These are phyloP conservation scores for Malus fusca DNA, from an alignment of 306 rosid species.

Conservation along the genomic window DNA sequence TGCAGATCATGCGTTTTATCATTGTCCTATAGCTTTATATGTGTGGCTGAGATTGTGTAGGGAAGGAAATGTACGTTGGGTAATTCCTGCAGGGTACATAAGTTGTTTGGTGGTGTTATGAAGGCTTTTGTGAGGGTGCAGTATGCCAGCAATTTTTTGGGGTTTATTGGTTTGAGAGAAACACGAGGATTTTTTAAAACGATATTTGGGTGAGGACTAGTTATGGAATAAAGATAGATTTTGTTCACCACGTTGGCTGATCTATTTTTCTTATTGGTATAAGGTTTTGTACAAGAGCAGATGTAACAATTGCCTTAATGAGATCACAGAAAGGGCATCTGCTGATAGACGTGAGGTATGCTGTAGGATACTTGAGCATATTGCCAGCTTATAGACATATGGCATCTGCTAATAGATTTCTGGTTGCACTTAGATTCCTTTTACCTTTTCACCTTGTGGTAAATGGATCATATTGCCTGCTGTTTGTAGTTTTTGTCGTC, in stretches of 20 bases:
- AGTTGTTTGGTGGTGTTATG: neutral
- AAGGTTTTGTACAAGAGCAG: slow-evolving; percentile 97
- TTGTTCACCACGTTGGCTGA: neutral
- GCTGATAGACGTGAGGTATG: slow-evolving; percentile 78
- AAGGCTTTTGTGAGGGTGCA: neutral
- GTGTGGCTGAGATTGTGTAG: neutral
- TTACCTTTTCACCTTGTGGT: neutral
- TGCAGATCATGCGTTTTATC: neutral
- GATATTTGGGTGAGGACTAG: neutral
- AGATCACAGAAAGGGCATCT: slow-evolving; percentile 69
- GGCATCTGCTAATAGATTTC: neutral
- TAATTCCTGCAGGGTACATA: neutral
- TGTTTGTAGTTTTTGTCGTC: neutral
- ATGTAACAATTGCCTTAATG: slow-evolving; percentile 89
- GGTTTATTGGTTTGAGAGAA: neutral
- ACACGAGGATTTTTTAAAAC: neutral
- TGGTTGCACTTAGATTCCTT: neutral
- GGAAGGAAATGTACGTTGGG: neutral
- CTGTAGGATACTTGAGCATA: slow-evolving; percentile 19
- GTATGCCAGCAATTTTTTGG: neutral
- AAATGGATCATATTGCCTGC: neutral
- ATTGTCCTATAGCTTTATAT: neutral
- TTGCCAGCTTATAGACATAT: no score
- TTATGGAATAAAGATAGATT: neutral
- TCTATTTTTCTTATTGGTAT: slow-evolving; percentile 11